phyloP scores from a whole-genome alignment of 345 rosid genomes.

The Salix brachista region DNA sequence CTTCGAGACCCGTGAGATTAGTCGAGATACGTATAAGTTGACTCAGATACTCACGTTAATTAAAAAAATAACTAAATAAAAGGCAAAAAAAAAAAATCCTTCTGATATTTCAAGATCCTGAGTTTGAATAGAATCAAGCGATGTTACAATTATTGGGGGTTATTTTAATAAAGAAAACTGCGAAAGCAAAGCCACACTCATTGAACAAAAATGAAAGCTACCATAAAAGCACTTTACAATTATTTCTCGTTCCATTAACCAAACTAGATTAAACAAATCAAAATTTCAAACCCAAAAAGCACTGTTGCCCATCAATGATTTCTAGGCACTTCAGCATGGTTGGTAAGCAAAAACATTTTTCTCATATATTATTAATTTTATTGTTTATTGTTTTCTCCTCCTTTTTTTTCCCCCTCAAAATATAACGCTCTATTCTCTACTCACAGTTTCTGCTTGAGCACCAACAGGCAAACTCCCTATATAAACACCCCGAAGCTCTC shows the following conservation, averaged over 20 bases:
- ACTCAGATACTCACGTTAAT: accelerated
- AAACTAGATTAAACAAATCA: constrained; percentile 7
- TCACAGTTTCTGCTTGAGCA: background rate
- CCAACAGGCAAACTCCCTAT: background rate
- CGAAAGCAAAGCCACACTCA: constrained; percentile 33
- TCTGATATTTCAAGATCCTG: background rate
- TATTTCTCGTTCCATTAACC: constrained; percentile 11
- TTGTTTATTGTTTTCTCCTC: background rate
- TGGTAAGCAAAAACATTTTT: constrained; percentile 17
- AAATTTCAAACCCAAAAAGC: constrained; percentile 8
- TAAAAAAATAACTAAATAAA: too few relatives aligned
- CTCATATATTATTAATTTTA: too few relatives aligned
- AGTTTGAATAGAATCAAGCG: constrained; percentile 5
- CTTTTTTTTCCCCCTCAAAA: background rate
- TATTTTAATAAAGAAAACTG: constrained; percentile 6
- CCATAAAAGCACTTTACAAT: constrained; percentile 36
- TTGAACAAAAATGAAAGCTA: constrained; percentile 37
- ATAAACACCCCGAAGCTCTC: background rate
- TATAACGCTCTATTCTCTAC: background rate
- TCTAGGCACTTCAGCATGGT: constrained; percentile 19
- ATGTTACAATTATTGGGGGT: constrained; percentile 16
- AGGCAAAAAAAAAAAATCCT: background rate
- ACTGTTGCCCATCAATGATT: constrained; percentile 21
- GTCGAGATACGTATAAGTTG: accelerated
- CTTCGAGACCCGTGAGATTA: accelerated